Percentiles rank a stretch among this genome's conserved stretches.
phyloP scores from a whole-genome alignment of 2,329 filamentous ascomycete genomes.

The Microsporum audouinii region DNA sequence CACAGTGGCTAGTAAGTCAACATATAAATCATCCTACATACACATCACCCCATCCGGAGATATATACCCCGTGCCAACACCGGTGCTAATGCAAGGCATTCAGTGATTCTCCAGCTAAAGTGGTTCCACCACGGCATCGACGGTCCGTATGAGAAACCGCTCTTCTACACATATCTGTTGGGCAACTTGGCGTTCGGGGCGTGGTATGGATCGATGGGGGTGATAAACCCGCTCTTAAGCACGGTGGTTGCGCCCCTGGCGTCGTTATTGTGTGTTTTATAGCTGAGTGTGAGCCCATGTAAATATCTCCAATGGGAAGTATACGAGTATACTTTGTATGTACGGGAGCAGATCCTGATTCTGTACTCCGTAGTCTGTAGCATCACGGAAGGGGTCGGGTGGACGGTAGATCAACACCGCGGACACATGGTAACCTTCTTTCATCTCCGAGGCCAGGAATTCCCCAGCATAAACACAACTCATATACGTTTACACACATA shows the following conservation, averaged over 20 bases:
- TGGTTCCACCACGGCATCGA: neutral
- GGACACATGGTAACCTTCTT: neutral
- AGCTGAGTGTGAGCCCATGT: neutral
- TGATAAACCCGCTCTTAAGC: neutral
- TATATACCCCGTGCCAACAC: neutral
- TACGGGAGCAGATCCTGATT: neutral
- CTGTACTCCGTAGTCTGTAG: too few relatives aligned
- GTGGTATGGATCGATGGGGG: conserved; percentile 1
- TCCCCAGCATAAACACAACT: neutral
- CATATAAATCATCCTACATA: neutral
- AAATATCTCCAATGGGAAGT: neutral
- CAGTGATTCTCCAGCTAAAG: neutral
- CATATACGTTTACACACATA: too few relatives aligned
- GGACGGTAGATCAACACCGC: neutral
- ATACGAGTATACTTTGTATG: neutral
- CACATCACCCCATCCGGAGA: neutral
- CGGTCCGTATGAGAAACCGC: neutral
- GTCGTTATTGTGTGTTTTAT: neutral
- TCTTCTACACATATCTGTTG: neutral
- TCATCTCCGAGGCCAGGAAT: neutral
- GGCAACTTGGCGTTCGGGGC: neutral
- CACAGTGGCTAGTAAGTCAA: neutral
- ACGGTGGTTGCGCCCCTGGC: neutral
- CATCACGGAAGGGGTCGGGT: neutral
- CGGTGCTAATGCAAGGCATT: neutral